Conservation (phyloP, 2,329 filamentous ascomycete species). For the Aspergillus sergii region DNA sequence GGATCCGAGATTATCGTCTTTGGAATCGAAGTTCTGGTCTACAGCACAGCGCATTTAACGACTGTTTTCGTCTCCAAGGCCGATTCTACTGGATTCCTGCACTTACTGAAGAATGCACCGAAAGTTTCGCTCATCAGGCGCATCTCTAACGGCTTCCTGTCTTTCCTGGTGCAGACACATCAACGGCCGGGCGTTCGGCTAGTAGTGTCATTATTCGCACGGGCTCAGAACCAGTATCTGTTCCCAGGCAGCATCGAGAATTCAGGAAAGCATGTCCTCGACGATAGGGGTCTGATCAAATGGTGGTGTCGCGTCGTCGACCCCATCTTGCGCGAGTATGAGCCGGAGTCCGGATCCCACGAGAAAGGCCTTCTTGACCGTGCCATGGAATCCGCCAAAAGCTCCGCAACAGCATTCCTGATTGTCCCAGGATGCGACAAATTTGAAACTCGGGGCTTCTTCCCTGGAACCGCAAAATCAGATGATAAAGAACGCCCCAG, state of each 20-base stretch:
- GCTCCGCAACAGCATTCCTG: constrained; percentile 72
- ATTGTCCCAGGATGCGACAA: constrained; percentile 83
- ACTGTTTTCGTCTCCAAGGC: constrained; percentile 96
- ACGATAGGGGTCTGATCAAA: constrained; percentile 84
- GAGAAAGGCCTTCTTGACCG: constrained; percentile 33
- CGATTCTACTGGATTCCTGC: constrained; percentile 88
- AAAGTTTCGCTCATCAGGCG: constrained; percentile 69
- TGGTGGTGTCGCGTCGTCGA: constrained; percentile 96
- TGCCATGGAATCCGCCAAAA: constrained; percentile 32
- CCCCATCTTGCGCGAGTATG: constrained; percentile 63
- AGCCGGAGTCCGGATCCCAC: constrained; percentile 42
- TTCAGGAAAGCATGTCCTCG: constrained; percentile 81
- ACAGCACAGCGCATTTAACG: constrained; percentile 76
- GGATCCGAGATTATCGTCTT: constrained; percentile 68
- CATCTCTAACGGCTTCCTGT: constrained; percentile 74
- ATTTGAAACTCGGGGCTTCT: constrained; percentile 77
- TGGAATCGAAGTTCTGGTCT: constrained; percentile 85
- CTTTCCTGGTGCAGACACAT: constrained; percentile 70
- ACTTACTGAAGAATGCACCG: constrained; percentile 62
- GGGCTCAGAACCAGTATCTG: constrained; percentile 89
- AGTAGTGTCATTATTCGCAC: constrained; percentile 86
- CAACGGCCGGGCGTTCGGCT: constrained; percentile 67
- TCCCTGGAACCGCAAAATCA: constrained; percentile 59
- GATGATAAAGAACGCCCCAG: constrained; percentile 40
- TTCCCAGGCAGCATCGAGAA: constrained; percentile 92